Conservation (phyloP, 495 filamentous ascomycete species). For the Cairneyella variabilis region DNA sequence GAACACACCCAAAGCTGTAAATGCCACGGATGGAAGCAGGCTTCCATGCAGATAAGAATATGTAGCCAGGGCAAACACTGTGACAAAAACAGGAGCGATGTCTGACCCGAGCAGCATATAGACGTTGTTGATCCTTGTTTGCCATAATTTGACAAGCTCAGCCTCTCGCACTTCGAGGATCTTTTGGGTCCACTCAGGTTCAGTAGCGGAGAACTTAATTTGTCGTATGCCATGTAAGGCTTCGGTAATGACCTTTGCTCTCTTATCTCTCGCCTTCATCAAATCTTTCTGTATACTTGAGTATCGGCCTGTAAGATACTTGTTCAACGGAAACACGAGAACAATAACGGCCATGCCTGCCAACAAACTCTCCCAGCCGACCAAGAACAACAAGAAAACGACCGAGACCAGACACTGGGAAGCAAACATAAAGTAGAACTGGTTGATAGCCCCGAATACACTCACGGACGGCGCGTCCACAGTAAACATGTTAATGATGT, state of each 20-base stretch:
- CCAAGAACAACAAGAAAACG: slow-evolving; percentile 14
- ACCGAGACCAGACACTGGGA: slow-evolving; percentile 45
- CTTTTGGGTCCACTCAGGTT: slow-evolving; percentile 28
- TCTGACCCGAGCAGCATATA: slow-evolving; percentile 18
- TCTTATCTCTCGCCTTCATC: slow-evolving; percentile 29
- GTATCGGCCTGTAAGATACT: slow-evolving; percentile 17
- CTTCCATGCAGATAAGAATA: slow-evolving; percentile 23
- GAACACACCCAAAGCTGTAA: slow-evolving; percentile 24
- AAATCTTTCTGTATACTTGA: slow-evolving; percentile 20
- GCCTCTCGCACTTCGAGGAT: slow-evolving; percentile 16
- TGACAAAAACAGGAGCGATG: slow-evolving; percentile 21
- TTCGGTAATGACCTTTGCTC: slow-evolving; percentile 25
- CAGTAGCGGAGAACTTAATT: slow-evolving; percentile 34
- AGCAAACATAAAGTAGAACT: slow-evolving; percentile 58
- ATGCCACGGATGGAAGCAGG: slow-evolving; percentile 27
- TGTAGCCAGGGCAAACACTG: slow-evolving; percentile 16
- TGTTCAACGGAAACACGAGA: slow-evolving; percentile 20
- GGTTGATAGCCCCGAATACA: slow-evolving; percentile 61
- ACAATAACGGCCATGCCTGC: slow-evolving; percentile 11
- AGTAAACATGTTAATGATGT: slow-evolving; percentile 67
- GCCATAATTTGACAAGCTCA: too few species aligned
- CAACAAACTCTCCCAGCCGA: slow-evolving; percentile 22
- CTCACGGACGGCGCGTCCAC: slow-evolving; percentile 70
- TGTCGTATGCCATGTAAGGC: slow-evolving; percentile 31
- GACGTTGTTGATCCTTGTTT: slow-evolving; percentile 20